Base-by-base conservation (phyloP, 1,284 basidiomycete species). In the Apiotrichum brassicae region DNA sequence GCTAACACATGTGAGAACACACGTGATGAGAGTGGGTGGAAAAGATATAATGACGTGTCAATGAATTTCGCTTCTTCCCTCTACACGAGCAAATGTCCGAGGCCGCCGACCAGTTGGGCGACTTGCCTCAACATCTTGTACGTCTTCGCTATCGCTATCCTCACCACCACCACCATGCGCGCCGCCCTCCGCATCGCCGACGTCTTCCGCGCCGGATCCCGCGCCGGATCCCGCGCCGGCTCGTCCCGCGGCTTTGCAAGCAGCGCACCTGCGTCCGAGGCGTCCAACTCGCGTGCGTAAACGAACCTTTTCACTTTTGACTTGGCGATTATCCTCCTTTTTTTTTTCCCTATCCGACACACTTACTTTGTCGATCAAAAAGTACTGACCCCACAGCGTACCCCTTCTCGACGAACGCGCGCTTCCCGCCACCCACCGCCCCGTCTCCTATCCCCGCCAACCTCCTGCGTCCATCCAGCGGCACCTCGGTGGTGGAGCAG, bases 401-500 rank as follows among this genome's bases (percentile, higher is more conserved):
- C 66, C 83, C 86, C 18, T 92, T 86, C 74, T 87, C 87, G 28
- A 82, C 79, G 59, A 76, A 76, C 11, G 85, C 81, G 34, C 76
- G 83, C 40, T 74, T 82, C 39, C 79, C 78, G 11, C 70, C 79
- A 0, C 68, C 77, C 12, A 75, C 81, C 9, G 65, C 75, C 33
- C 61, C 75, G 22, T 63, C 76, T 12, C 60, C 76, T 23, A 25
- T 43, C 32, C 37, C 48, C 6, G 35, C 41, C 28, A 50, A 50
- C 45, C 60, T 68, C 28, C 77, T 87, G 25, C 76, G 75, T 9
- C 70, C 72, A 1, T 55, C 58, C 23, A 70, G 79, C 58, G 89
- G 89, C 70, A 84, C 83, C 71, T 85, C 84, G 25, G 78, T 92
- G 46, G 87, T 92, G 81, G 74, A 79, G 32, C 81, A 87, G 72